Conservation (phyloP, 208 protist genomes). For the Acanthamoeba castellanii region DNA sequence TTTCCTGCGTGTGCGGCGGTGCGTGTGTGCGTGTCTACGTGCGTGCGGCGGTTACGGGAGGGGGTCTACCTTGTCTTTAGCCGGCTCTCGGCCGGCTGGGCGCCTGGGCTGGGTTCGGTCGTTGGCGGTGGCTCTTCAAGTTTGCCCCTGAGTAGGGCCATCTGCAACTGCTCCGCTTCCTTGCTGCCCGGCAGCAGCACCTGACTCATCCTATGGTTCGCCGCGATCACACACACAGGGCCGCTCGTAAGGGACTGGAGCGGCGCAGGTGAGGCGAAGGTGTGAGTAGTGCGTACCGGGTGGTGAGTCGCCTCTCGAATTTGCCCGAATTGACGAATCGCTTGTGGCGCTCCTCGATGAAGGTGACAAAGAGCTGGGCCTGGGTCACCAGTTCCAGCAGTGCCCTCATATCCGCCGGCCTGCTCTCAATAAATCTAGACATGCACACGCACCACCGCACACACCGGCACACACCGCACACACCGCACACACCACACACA, state of each 20-base stretch:
- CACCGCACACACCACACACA: too few species aligned
- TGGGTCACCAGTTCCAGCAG: slow-evolving; percentile 5
- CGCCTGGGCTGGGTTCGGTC: not conserved
- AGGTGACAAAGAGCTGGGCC: slow-evolving; percentile 54
- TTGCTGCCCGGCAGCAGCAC: not conserved
- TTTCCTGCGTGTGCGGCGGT: not conserved
- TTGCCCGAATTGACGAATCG: slow-evolving; percentile 35
- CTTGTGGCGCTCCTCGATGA: slow-evolving; percentile 72
- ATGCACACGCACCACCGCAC: not conserved
- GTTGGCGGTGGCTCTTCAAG: not conserved
- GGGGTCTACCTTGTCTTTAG: too few species aligned
- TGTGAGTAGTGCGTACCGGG: not conserved
- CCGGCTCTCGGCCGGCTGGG: too few species aligned
- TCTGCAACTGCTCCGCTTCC: not conserved
- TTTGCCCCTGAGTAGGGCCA: not conserved
- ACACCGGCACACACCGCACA: too few species aligned
- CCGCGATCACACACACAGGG: too few species aligned
- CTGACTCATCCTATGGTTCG: not conserved
- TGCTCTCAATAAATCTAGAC: slow-evolving; percentile 7
- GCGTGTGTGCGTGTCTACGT: too few species aligned
- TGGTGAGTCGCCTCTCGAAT: slow-evolving; percentile 52
- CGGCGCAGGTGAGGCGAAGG: too few species aligned
- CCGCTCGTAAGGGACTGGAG: too few species aligned
- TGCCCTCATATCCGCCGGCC: slow-evolving; percentile 1
- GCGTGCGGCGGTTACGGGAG: too few species aligned